Percentiles rank a stretch among this genome's conserved stretches.
These are phyloP conservation scores for Daldinia vernicosa DNA, from an alignment of 495 filamentous ascomycete species.

Conservation along the genomic window DNA sequence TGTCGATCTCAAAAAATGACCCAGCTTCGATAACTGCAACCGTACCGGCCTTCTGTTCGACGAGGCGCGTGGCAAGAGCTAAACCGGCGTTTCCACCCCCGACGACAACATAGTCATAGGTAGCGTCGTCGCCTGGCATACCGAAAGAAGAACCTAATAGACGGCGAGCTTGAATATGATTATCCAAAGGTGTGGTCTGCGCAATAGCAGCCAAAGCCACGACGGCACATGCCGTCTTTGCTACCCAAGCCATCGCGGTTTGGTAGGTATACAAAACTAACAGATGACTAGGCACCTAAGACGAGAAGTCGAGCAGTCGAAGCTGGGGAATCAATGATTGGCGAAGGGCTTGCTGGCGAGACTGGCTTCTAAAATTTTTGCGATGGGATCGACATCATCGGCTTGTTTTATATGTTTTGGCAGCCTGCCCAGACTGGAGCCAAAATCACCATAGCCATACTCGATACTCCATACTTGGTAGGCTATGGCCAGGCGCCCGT, in stretches of 20 bases:
- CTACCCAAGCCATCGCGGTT: not conserved
- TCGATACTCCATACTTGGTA: not conserved
- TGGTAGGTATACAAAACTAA: not conserved
- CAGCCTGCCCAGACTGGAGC: not conserved
- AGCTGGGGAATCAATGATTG: not conserved
- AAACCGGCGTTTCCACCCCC: conserved; percentile 66
- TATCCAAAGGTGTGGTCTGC: not conserved
- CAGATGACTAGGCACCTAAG: not conserved
- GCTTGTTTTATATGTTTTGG: not conserved
- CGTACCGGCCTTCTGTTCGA: conserved; percentile 26
- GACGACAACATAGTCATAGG: conserved; percentile 80
- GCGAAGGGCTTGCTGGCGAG: not conserved
- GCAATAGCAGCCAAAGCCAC: not conserved
- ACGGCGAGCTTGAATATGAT: conserved; percentile 1
- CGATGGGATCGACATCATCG: not conserved
- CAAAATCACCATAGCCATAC: not conserved
- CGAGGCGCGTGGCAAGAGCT: conserved; percentile 59
- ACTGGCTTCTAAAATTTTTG: not conserved
- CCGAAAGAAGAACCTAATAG: conserved; percentile 21
- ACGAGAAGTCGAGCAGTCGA: not conserved
- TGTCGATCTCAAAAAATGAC: conserved; percentile 60
- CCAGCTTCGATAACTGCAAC: conserved; percentile 66
- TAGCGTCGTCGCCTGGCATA: conserved; percentile 19
- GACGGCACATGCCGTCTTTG: not conserved
- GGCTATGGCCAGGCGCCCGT: not conserved